A percentile compares a stretch with the other conserved stretches of the same genome.
These are phyloP conservation scores for Symbiodinium pilosum DNA, from an alignment of 73 alveolate genomes.

Conservation along the genomic window DNA sequence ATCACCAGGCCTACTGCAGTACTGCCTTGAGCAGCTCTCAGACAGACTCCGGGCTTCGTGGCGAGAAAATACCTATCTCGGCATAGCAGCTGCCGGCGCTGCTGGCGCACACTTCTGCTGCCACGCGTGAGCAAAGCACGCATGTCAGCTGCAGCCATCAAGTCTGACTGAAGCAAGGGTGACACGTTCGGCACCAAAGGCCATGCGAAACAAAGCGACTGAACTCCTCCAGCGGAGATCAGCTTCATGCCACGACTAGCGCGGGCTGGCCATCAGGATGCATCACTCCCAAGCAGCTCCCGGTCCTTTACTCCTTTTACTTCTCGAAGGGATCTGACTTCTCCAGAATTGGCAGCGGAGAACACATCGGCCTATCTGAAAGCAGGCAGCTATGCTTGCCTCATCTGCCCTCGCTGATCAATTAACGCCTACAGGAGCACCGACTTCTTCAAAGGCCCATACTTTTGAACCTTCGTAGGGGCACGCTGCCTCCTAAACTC, in stretches of 20 bases:
- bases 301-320: not conserved
- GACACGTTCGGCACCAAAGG: slow-evolving; percentile 11
- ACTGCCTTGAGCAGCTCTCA: slow-evolving; percentile 21
- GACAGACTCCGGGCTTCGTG: not conserved
- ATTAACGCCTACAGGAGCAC: slow-evolving; percentile 13
- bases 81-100: too few species aligned
- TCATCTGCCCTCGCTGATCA: slow-evolving; percentile 22
- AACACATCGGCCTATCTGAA: not conserved
- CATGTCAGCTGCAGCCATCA: too few species aligned
- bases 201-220: not conserved
- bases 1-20: slow-evolving; percentile 14
- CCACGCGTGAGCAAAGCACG: too few species aligned
- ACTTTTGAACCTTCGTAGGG: too few species aligned
- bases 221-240: not conserved
- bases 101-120: not conserved
- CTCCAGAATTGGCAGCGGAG: not conserved
- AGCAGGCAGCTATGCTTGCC: not conserved
- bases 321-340: too few species aligned
- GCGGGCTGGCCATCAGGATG: not conserved
- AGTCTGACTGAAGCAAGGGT: not conserved
- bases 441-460: not conserved
- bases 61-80: too few species aligned
- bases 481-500: too few species aligned
- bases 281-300: too few species aligned
- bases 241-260: not conserved